A percentile compares a stretch with the other conserved stretches of the same genome.
These are phyloP conservation scores for Dujonia santamariae DNA, from an alignment of 1,139 yeast genomes.

Conservation along the genomic window DNA sequence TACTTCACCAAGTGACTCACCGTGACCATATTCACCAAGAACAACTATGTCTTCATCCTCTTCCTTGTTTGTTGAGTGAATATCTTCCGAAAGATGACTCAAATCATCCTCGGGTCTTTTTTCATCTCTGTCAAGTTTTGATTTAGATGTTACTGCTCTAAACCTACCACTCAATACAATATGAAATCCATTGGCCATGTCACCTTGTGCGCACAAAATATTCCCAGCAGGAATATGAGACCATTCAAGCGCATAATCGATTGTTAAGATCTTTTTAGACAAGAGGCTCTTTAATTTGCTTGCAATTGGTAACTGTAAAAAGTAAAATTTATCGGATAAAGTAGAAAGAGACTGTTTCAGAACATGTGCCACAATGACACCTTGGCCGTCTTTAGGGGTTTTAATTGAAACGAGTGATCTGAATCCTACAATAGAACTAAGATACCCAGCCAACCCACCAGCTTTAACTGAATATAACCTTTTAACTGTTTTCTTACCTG, in stretches of 20 bases:
- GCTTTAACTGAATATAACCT: conserved; percentile 56
- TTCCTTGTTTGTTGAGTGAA: background rate
- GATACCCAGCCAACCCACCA: conserved; percentile 88
- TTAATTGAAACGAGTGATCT: conserved; percentile 71
- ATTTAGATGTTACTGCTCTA: conserved; percentile 46
- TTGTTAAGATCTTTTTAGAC: conserved; percentile 63
- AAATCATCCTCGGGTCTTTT: background rate
- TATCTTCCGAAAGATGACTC: background rate
- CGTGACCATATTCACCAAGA: conserved; percentile 85
- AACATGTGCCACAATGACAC: conserved; percentile 68
- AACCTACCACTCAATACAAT: conserved; percentile 88
- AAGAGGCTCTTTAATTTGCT: conserved; percentile 63
- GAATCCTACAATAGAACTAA: conserved; percentile 77
- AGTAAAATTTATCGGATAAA: conserved; percentile 72
- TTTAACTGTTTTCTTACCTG: conserved; percentile 14
- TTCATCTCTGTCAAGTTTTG: conserved; percentile 2
- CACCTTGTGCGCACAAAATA: conserved; percentile 76
- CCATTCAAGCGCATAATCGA: conserved; percentile 96
- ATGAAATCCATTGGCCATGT: conserved; percentile 88
- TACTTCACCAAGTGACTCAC: conserved; percentile 91
- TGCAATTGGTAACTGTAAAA: conserved; percentile 75
- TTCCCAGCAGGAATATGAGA: conserved; percentile 85
- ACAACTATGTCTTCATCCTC: conserved; percentile 29
- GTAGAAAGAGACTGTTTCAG: conserved; percentile 61
- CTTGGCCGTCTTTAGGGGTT: conserved; percentile 47